These are phyloP conservation scores for Dissophora globulifera DNA, from an alignment of 192 early-diverging fungal genomes.

Conservation along the genomic window DNA sequence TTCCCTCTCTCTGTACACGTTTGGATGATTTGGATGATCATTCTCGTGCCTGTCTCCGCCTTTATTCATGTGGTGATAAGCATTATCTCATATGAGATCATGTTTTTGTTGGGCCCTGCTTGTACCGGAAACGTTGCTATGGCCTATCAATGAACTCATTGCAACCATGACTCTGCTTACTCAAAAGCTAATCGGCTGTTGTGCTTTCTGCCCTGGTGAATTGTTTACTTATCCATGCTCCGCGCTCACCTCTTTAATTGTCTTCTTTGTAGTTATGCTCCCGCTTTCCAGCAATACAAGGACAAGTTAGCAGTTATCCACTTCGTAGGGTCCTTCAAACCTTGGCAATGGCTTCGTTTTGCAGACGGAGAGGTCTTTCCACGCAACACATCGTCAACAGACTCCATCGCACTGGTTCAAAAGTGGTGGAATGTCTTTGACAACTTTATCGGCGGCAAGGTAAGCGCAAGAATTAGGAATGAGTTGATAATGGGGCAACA, in stretches of 20 bases:
- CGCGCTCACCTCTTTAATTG: neutral
- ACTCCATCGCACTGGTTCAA: constrained; percentile 65
- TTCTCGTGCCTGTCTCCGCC: neutral
- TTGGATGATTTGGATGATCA: too few relatives aligned
- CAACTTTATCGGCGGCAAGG: constrained; percentile 58
- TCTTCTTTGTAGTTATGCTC: constrained; percentile 65
- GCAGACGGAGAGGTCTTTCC: constrained; percentile 66
- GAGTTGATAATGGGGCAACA: neutral
- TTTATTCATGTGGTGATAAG: neutral
- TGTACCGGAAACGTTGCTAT: too few relatives aligned
- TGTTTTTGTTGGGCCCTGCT: constrained; percentile 42
- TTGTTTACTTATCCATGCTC: neutral
- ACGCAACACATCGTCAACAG: constrained; percentile 57
- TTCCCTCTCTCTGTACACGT: neutral
- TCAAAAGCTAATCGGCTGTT: too few relatives aligned
- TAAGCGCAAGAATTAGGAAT: constrained; percentile 33
- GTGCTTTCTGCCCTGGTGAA: too few relatives aligned
- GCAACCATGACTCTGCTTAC: neutral
- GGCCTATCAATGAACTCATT: constrained; percentile 5
- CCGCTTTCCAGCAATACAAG: constrained; percentile 83
- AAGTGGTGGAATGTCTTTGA: constrained; percentile 83
- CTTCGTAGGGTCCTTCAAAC: constrained; percentile 90
- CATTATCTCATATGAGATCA: neutral
- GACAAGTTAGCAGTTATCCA: constrained; percentile 82
- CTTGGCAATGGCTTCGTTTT: constrained; percentile 84